These are phyloP conservation scores for Diaporthe capsici DNA, from an alignment of 2,329 filamentous ascomycete genomes.

Conservation along the genomic window DNA sequence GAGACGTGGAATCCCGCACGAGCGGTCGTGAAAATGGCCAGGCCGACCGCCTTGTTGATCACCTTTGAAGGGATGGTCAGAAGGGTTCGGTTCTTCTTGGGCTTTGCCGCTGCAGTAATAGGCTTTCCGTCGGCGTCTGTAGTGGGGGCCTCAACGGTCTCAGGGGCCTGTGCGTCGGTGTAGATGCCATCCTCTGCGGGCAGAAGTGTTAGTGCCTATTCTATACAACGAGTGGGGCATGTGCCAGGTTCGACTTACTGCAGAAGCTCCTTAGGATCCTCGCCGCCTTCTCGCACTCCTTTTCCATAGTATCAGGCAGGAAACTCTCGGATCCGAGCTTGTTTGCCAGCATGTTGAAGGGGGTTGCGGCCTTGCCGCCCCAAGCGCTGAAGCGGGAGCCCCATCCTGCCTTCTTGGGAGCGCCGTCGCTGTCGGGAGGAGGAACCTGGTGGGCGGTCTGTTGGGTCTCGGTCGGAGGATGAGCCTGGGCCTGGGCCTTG, in stretches of 20 bases:
- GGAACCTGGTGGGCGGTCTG: conserved; percentile 38
- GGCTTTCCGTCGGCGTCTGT: conserved; percentile 47
- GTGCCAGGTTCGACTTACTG: conserved; percentile 65
- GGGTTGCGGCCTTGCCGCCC: conserved; percentile 70
- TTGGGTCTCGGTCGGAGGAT: not conserved
- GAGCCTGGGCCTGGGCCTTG: not conserved
- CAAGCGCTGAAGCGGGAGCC: conserved; percentile 50
- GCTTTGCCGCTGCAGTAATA: conserved; percentile 48
- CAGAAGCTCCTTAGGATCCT: conserved; percentile 88
- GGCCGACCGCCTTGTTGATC: conserved; percentile 75
- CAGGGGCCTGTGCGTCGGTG: conserved; percentile 50
- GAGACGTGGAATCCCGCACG: conserved; percentile 76
- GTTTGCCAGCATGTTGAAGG: conserved; percentile 86
- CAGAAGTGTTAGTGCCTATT: conserved; percentile 43
- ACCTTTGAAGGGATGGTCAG: conserved; percentile 71
- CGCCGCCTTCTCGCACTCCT: conserved; percentile 92
- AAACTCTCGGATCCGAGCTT: conserved; percentile 88
- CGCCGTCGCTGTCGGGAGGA: conserved; percentile 37
- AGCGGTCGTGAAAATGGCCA: conserved; percentile 81
- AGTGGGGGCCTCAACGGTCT: conserved; percentile 44
- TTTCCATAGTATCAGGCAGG: conserved; percentile 87
- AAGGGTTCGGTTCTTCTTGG: conserved; percentile 61
- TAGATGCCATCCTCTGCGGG: conserved; percentile 67
- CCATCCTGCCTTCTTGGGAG: conserved; percentile 43
- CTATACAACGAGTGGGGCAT: not conserved